Evolutionary conservation across 148 eudicot genomes (phyloP).

Genomic region (Beta vulgaris): DNA sequence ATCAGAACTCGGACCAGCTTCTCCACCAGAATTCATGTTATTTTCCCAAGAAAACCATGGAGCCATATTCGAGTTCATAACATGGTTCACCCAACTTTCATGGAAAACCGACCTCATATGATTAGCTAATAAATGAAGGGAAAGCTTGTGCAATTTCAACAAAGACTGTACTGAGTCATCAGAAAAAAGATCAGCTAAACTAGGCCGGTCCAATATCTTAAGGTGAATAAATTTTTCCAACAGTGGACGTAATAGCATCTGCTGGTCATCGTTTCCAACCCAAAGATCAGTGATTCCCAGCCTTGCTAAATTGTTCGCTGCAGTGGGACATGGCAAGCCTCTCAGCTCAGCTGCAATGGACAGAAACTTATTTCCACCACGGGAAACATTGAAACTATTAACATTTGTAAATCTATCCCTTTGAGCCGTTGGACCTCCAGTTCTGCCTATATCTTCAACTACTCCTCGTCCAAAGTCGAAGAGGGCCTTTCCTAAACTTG

Average conservation of each 20-base stretch:
- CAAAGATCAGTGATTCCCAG: conserved; percentile 76
- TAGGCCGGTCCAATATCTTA: conserved; percentile 66
- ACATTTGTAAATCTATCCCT: conserved; percentile 42
- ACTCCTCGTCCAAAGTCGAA: conserved; percentile 95
- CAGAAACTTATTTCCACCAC: conserved; percentile 47
- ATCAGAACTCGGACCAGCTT: conserved; percentile 88
- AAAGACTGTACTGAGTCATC: conserved; percentile 45
- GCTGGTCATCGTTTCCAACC: conserved; percentile 86
- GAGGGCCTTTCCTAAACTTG: conserved; percentile 81
- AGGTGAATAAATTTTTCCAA: conserved; percentile 74
- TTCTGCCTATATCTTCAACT: conserved; percentile 89
- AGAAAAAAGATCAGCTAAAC: conserved; percentile 58
- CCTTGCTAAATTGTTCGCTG: conserved; percentile 47
- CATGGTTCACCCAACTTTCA: conserved; percentile 88
- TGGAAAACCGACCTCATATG: conserved; percentile 74
- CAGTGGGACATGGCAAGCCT: conserved; percentile 91
- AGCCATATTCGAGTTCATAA: conserved; percentile 58
- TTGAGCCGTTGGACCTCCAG: conserved; percentile 59
- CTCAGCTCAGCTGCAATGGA: conserved; percentile 67
- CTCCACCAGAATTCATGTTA: conserved; percentile 44
- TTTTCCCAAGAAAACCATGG: conserved; percentile 99
- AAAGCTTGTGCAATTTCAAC: conserved; percentile 62
- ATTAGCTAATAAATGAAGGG: conserved; percentile 69
- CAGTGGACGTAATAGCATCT: conserved; percentile 63
- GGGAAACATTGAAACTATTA: conserved; percentile 31